A percentile compares a stretch with the other conserved stretches of the same genome.
phyloP scores from a whole-genome alignment of 768 basidiomycete genomes.

The Tulasnella sp. region DNA sequence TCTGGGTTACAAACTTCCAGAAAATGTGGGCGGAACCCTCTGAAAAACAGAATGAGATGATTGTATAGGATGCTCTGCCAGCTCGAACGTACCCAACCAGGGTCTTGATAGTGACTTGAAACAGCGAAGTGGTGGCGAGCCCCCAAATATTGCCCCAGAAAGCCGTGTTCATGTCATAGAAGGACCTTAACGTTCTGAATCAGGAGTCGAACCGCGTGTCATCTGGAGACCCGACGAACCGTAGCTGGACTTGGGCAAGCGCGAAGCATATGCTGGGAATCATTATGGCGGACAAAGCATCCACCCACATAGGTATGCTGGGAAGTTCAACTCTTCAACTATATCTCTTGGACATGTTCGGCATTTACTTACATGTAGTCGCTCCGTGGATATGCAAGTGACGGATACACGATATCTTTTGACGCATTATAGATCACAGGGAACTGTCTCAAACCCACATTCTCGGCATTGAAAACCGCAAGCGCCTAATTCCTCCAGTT shows the following conservation, averaged over 20 bases:
- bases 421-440: not conserved
- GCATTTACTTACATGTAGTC: not conserved
- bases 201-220: not conserved
- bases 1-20: not conserved
- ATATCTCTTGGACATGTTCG: too few relatives aligned
- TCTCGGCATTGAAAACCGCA: too few relatives aligned
- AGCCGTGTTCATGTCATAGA: not conserved
- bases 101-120: not conserved
- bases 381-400: not conserved
- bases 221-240: not conserved
- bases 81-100: not conserved
- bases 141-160: constrained; percentile 1
- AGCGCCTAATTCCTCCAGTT: too few relatives aligned
- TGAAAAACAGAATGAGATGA: not conserved
- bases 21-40: not conserved
- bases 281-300: not conserved
- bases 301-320: not conserved
- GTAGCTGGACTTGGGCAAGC: not conserved
- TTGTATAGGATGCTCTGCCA: not conserved
- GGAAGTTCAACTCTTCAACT: not conserved
- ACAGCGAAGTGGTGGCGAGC: not conserved
- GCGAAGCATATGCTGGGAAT: not conserved
- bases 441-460: too few relatives aligned
- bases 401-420: not conserved
- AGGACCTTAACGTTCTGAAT: not conserved